phyloP scores from a whole-genome alignment of 495 filamentous ascomycete genomes.

The Xylaria flabelliformis region DNA sequence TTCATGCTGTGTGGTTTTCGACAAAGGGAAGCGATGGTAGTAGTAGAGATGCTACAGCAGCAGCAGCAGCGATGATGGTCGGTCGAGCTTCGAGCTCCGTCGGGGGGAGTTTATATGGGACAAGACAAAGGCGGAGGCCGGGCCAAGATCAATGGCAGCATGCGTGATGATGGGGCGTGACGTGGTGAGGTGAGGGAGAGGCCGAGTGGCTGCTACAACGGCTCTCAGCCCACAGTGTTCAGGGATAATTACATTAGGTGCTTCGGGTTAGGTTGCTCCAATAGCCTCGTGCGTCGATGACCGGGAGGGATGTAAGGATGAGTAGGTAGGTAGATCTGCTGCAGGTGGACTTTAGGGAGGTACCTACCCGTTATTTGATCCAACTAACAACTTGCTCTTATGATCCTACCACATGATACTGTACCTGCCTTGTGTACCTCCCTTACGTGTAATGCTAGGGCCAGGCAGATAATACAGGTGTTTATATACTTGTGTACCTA shows the following conservation, averaged over 20 bases:
- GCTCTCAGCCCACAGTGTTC: neutral
- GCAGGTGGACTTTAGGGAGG: too few species aligned
- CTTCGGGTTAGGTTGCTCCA: neutral
- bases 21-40: neutral
- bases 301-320: neutral
- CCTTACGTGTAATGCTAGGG: neutral
- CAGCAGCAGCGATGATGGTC: neutral
- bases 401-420: slow-evolving; percentile 5
- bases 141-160: neutral
- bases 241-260: neutral
- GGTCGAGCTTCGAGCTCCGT: neutral
- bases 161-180: slow-evolving; percentile 25
- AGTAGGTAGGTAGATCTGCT: too few species aligned
- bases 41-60: neutral
- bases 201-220: neutral
- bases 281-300: neutral
- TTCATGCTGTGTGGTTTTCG: slow-evolving; percentile 54
- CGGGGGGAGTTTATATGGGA: slow-evolving; percentile 16
- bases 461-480: neutral
- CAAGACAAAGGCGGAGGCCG: neutral
- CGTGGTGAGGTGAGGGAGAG: slow-evolving; percentile 10
- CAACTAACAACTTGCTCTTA: neutral
- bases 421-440: neutral
- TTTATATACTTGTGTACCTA: too few species aligned
- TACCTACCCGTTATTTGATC: too few species aligned